Evolutionary conservation across 495 filamentous ascomycete genomes (phyloP).

Genomic region (Penicillium flavigenum): DNA sequence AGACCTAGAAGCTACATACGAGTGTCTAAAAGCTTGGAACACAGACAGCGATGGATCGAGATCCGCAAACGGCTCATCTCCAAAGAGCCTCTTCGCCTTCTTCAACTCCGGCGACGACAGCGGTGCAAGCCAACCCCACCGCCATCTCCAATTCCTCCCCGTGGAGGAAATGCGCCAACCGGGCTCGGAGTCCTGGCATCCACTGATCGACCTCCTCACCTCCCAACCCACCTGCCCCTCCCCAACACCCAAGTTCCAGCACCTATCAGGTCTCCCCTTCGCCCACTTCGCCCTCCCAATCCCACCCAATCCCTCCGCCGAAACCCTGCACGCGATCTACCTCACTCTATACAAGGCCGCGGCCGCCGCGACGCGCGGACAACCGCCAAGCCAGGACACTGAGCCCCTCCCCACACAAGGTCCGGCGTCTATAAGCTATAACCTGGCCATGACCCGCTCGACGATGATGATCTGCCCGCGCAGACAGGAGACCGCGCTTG

Average conservation of each 20-base stretch:
- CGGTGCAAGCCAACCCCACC: constrained; percentile 77
- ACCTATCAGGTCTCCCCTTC: constrained; percentile 47
- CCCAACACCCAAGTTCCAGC: constrained; percentile 21
- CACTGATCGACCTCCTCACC: constrained; percentile 53
- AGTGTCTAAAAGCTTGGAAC: constrained; percentile 64
- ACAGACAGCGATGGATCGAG: not conserved
- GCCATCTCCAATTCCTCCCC: constrained; percentile 77
- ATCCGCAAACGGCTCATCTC: not conserved
- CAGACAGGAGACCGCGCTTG: constrained; percentile 38
- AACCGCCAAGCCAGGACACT: constrained; percentile 5
- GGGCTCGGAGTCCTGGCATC: constrained; percentile 44
- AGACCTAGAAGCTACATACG: constrained; percentile 65
- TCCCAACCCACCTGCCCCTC: constrained; percentile 21
- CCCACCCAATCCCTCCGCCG: constrained; percentile 37
- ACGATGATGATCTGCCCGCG: constrained; percentile 71
- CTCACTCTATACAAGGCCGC: constrained; percentile 56
- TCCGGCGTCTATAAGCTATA: constrained; percentile 68
- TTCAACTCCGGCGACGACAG: constrained; percentile 78
- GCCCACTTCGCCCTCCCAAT: constrained; percentile 49
- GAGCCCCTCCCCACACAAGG: constrained; percentile 30
- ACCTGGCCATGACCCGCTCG: constrained; percentile 69
- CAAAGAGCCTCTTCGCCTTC: constrained; percentile 65
- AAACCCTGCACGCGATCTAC: constrained; percentile 49
- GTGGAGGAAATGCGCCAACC: constrained; percentile 64
- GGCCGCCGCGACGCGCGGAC: constrained; percentile 31